Evolutionary conservation across 2,329 filamentous ascomycete species (phyloP).

Genomic region (Lizonia empirigonia): DNA sequence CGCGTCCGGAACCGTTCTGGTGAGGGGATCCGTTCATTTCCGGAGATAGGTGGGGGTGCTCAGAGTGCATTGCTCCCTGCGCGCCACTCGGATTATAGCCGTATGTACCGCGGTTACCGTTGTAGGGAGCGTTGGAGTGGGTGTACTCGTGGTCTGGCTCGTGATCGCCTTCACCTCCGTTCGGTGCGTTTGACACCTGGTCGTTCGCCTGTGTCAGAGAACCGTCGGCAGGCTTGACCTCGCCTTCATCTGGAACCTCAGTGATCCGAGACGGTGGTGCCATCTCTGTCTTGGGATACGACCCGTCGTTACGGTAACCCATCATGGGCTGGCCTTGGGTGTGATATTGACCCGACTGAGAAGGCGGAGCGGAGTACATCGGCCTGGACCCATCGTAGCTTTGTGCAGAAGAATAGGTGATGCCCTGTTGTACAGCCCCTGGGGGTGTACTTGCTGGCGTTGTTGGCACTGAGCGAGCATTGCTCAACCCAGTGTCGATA

Average conservation of each 20-base stretch:
- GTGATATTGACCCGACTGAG: constrained; percentile 70
- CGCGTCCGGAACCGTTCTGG: constrained; percentile 79
- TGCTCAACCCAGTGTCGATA: constrained; percentile 79
- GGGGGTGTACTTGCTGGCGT: constrained; percentile 92
- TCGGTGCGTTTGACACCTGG: constrained; percentile 59
- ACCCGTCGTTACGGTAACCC: constrained; percentile 57
- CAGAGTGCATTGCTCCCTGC: constrained; percentile 69
- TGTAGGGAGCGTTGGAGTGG: constrained; percentile 75
- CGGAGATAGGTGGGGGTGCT: constrained; percentile 76
- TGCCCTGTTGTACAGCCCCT: constrained; percentile 76
- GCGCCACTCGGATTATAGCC: constrained; percentile 73
- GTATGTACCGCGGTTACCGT: constrained; percentile 73
- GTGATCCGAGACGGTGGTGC: constrained; percentile 73
- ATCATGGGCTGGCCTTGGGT: constrained; percentile 68
- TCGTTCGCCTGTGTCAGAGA: constrained; percentile 57
- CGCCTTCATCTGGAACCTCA: constrained; percentile 66
- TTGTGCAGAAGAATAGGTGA: constrained; percentile 75
- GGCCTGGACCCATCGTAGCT: constrained; percentile 77
- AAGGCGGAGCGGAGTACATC: constrained; percentile 74
- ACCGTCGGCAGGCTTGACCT: constrained; percentile 67
- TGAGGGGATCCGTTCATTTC: constrained; percentile 87
- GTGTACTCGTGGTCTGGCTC: constrained; percentile 85
- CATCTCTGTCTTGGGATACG: constrained; percentile 86
- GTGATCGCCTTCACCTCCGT: constrained; percentile 73
- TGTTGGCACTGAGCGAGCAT: constrained; percentile 82